A percentile compares a stretch with the other conserved stretches of the same genome.
Evolutionary conservation across 148 eudicot genomes (phyloP).

Genomic region (Rhododendron mucronatum): DNA sequence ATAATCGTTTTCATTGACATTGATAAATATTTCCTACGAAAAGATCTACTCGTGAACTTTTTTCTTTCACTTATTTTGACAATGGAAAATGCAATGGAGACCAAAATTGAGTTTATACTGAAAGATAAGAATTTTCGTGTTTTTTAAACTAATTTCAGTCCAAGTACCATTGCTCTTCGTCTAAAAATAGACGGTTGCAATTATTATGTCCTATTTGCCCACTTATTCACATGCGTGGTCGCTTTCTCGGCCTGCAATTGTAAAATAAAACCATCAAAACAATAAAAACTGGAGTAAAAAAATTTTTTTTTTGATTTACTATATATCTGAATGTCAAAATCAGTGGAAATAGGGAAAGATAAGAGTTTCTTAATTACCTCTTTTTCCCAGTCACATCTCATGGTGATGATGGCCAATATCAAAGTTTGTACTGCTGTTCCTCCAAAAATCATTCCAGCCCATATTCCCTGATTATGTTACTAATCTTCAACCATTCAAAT

Average conservation of each 20-base stretch:
- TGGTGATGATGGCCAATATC: slow-evolving; percentile 36
- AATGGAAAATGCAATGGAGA: neutral
- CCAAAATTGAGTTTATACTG: neutral
- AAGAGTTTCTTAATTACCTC: slow-evolving; percentile 30
- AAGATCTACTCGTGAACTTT: neutral
- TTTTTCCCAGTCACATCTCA: slow-evolving; percentile 54
- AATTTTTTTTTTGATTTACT: too few species aligned
- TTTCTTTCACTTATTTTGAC: neutral
- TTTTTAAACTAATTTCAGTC: neutral
- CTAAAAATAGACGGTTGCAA: neutral
- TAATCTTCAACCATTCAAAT: neutral
- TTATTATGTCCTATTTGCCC: slow-evolving; percentile 18
- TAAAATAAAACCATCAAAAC: neutral
- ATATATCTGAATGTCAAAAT: neutral
- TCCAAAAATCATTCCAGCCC: slow-evolving; percentile 72
- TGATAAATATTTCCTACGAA: neutral
- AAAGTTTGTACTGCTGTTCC: slow-evolving; percentile 52
- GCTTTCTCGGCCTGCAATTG: slow-evolving; percentile 49
- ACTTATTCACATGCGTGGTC: slow-evolving; percentile 26
- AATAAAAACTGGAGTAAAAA: neutral
- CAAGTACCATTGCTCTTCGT: neutral
- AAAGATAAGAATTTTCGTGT: too few species aligned
- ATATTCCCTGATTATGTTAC: slow-evolving; percentile 37
- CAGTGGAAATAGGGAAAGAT: neutral
- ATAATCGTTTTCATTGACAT: neutral